phyloP scores from a whole-genome alignment of 1,139 yeast species.

The Waltiozyma sp. region DNA sequence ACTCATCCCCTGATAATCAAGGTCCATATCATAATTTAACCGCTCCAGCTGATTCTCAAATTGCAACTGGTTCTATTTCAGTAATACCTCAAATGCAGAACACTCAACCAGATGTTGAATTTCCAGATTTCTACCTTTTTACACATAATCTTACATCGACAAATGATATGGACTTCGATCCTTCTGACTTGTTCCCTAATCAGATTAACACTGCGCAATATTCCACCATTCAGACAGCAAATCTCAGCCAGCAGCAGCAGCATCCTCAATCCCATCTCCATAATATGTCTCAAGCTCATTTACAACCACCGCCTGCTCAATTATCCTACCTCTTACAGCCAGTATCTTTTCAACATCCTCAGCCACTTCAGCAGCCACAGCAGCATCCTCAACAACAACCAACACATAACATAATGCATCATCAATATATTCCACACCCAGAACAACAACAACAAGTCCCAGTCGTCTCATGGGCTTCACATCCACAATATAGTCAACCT shows the following conservation, averaged over 20 bases:
- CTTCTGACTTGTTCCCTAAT: slow-evolving; percentile 17
- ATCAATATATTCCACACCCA: neutral
- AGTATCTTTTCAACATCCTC: neutral
- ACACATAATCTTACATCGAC: slow-evolving; percentile 16
- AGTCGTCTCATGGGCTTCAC: neutral
- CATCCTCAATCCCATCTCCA: neutral
- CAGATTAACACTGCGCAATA: neutral
- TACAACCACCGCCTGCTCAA: neutral
- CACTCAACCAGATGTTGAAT: slow-evolving; percentile 8
- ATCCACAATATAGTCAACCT: neutral
- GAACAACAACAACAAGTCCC: neutral
- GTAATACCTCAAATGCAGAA: neutral
- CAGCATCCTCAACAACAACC: neutral
- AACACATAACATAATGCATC: neutral
- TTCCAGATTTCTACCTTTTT: slow-evolving; percentile 19
- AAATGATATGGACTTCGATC: slow-evolving; percentile 12
- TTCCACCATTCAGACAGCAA: neutral
- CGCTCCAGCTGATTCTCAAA: too few relatives aligned
- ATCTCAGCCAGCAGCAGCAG: neutral
- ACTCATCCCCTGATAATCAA: too few relatives aligned
- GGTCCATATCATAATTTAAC: too few relatives aligned
- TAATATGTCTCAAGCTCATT: neutral
- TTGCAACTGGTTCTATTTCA: too few relatives aligned
- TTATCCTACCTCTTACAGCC: neutral
- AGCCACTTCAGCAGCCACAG: neutral